Evolutionary conservation across 305 asterid genomes (phyloP).

Genomic region (Ilex paraguariensis): DNA sequence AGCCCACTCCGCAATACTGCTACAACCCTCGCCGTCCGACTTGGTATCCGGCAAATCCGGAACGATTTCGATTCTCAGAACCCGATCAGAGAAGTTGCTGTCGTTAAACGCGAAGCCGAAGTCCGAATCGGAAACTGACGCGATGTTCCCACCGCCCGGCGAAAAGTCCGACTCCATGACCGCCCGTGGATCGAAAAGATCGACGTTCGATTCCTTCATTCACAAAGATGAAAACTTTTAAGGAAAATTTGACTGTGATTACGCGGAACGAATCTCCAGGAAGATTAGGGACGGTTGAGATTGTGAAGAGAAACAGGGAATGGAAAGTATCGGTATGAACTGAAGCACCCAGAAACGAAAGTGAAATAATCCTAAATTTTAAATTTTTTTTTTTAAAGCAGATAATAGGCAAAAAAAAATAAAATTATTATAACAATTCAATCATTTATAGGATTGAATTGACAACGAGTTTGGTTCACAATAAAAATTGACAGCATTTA

Average conservation of each 20-base stretch:
- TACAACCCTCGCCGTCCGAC: constrained; percentile 30
- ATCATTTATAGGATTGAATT: too few relatives aligned
- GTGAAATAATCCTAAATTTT: too few relatives aligned
- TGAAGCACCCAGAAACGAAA: too few relatives aligned
- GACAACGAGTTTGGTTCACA: too few relatives aligned
- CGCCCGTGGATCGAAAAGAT: constrained; percentile 23
- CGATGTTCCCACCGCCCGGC: constrained; percentile 23
- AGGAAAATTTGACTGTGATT: not conserved
- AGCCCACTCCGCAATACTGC: constrained; percentile 45
- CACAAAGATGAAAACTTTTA: not conserved
- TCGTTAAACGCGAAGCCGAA: constrained; percentile 71
- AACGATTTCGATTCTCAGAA: constrained; percentile 55
- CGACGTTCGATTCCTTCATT: constrained; percentile 17
- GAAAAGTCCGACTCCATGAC: constrained; percentile 46
- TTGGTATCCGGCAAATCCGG: constrained; percentile 46
- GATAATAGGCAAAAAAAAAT: too few relatives aligned
- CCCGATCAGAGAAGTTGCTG: constrained; percentile 68
- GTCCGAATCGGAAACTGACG: constrained; percentile 34
- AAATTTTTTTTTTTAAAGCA: too few relatives aligned
- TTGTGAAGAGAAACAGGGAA: too few relatives aligned
- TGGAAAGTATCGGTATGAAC: too few relatives aligned
- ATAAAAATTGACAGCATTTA: too few relatives aligned
- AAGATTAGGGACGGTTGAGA: too few relatives aligned
- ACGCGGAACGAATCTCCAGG: too few relatives aligned
- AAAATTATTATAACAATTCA: too few relatives aligned